These are phyloP conservation scores for Fulvia fulva DNA, from an alignment of 2,329 filamentous ascomycete genomes.

Conservation along the genomic window DNA sequence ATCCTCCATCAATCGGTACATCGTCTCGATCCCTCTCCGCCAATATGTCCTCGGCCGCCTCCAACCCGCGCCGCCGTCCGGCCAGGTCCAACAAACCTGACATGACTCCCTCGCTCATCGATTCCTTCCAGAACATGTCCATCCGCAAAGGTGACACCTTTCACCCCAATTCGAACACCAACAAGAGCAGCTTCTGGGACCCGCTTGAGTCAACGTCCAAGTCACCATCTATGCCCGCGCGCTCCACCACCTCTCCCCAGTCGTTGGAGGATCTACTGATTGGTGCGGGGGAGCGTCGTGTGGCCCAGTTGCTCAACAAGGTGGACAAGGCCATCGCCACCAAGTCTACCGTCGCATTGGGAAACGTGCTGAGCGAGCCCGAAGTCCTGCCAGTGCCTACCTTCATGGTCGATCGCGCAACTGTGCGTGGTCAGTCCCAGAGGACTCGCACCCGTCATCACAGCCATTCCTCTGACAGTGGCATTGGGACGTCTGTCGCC, in stretches of 20 bases:
- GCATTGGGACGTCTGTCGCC: slow-evolving; percentile 75
- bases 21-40: slow-evolving; percentile 18
- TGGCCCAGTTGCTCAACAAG: slow-evolving; percentile 41
- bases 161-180: slow-evolving; percentile 43
- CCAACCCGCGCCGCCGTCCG: slow-evolving; percentile 45
- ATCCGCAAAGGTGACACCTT: slow-evolving; percentile 50
- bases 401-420: slow-evolving; percentile 36
- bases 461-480: slow-evolving; percentile 79
- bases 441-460: slow-evolving; percentile 49
- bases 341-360: slow-evolving; percentile 33
- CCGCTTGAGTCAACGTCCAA: slow-evolving; percentile 28
- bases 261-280: slow-evolving; percentile 47
- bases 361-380: slow-evolving; percentile 44
- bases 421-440: slow-evolving; percentile 20
- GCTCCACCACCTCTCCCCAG: slow-evolving; percentile 48
- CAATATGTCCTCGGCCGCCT: slow-evolving; percentile 31
- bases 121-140: slow-evolving; percentile 40
- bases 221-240: slow-evolving; percentile 41
- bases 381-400: slow-evolving; percentile 48
- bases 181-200: slow-evolving; percentile 38
- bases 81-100: slow-evolving; percentile 34
- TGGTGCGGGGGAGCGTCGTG: slow-evolving; percentile 43
- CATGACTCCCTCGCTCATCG: slow-evolving; percentile 36
- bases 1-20: slow-evolving; percentile 17
- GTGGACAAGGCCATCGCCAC: slow-evolving; percentile 43